Base-by-base conservation (phyloP, 768 basidiomycete species). In the Crassisporium funariophilum region DNA sequence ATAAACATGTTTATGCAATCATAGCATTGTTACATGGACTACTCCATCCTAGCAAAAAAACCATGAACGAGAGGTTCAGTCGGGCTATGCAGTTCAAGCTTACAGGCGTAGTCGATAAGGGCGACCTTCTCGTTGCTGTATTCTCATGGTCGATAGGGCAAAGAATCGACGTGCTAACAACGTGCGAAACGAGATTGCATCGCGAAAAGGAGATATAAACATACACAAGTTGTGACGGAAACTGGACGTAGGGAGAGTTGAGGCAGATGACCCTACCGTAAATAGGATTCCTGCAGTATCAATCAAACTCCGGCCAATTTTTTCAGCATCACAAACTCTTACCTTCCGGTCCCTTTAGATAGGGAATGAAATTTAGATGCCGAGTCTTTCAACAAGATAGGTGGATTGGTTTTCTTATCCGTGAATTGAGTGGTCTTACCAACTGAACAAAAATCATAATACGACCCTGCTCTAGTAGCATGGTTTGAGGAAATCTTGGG, bases 381-480 rank as follows among this genome's bases (percentile, higher is more conserved):
- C 2, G 76, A 53, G 52, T 91, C 64, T 13, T 72, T 67, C 16
- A 91, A 73, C 41, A 90, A 67, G 1, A 63, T 67, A 0, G 66
- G 39, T 42, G 0, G 19, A 23, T 37, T 19, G 49, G 17, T 24
- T 13, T 12, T 15, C 3, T 12, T 24, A 7, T 33, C 13, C 11
- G 8, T 12, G 0, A 19, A 4, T 34, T 8, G 4, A 36, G 16
- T 23, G 16, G 10, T 29, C 23, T 29, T 12, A 8, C 22, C 24
- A 49, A 78, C 72, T 64, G 76, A 59, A 86, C 87, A 56, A 85
- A 92, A 58, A 93, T 91, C 4, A 78, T 75, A 35, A 94, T 88
- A 2, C 76, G 77, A 4, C 91, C 91, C 61, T 88, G 75, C 37
- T 91, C 89, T 19, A 93, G 73, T 5, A 90, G 68, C 79, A 89